These are phyloP conservation scores for Filobasidium uniguttulatum DNA, from an alignment of 1,284 basidiomycete genomes.

Conservation along the genomic window DNA sequence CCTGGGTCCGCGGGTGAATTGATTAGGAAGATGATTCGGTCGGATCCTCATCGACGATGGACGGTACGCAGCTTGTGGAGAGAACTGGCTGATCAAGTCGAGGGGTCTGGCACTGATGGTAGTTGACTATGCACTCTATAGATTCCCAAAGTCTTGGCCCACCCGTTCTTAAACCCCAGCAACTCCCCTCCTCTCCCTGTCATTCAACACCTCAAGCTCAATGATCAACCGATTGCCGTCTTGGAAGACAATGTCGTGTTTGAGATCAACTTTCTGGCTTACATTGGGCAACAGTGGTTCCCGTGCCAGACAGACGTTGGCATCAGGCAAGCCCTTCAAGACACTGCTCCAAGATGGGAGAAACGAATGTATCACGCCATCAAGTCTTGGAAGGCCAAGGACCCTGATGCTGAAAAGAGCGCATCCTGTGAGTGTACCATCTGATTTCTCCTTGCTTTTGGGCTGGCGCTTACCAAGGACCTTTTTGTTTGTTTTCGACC, in stretches of 20 bases:
- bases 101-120: not conserved
- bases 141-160: constrained; percentile 27
- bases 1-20: constrained; percentile 17
- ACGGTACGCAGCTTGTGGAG: constrained; percentile 20
- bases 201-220: constrained; percentile 15
- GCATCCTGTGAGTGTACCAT: not conserved
- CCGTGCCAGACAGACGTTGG: constrained; percentile 23
- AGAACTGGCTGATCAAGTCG: not conserved
- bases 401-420: constrained; percentile 10
- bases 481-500: not conserved
- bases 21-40: constrained; percentile 25
- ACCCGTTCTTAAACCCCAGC: not conserved
- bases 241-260: constrained; percentile 18
- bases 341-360: constrained; percentile 26
- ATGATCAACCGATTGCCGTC: constrained; percentile 16
- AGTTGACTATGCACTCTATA: constrained; percentile 4
- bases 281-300: constrained; percentile 20
- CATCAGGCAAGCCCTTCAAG: constrained; percentile 20
- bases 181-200: constrained; percentile 16
- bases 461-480: too few relatives aligned
- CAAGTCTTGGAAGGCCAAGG: constrained; percentile 14
- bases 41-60: constrained; percentile 20
- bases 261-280: constrained; percentile 31
- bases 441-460: not conserved
- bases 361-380: constrained; percentile 19